A percentile compares a stretch with the other conserved stretches of the same genome.
phyloP scores from a whole-genome alignment of 306 rosid genomes.

The Trichosanthes truncata region DNA sequence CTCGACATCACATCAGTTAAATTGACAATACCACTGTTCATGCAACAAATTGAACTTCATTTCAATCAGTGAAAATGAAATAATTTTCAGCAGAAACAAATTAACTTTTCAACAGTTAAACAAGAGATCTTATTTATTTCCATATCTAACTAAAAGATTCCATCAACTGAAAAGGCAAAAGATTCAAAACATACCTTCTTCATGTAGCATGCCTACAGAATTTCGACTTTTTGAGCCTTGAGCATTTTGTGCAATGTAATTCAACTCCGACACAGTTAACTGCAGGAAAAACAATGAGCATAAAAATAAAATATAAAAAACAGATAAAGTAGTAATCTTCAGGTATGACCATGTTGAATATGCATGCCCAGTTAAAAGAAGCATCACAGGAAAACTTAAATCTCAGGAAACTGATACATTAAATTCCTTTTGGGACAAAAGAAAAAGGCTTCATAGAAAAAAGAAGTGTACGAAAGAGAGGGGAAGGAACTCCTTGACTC shows the following conservation, averaged over 20 bases:
- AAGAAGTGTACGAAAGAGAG: background rate
- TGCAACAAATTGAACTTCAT: background rate
- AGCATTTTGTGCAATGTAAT: conserved; percentile 28
- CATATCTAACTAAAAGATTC: background rate
- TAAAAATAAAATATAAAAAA: background rate
- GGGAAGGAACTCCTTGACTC: background rate
- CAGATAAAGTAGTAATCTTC: background rate
- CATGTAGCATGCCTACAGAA: background rate
- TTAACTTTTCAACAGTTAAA: background rate
- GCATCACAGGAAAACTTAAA: background rate
- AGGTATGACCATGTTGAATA: background rate
- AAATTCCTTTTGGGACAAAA: background rate
- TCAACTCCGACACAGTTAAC: conserved; percentile 47
- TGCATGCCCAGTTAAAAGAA: background rate
- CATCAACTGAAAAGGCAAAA: background rate
- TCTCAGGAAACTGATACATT: background rate
- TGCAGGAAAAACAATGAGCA: conserved; percentile 5
- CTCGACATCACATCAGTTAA: background rate
- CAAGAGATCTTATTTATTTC: background rate
- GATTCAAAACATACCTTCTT: conserved; percentile 8
- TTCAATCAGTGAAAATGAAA: background rate
- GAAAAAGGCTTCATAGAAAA: background rate
- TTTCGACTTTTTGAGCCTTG: conserved; percentile 1
- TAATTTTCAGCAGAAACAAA: background rate
- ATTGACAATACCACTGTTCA: background rate